Conservation (phyloP, 2,329 filamentous ascomycete species). For the Colletotrichum liriopes region DNA sequence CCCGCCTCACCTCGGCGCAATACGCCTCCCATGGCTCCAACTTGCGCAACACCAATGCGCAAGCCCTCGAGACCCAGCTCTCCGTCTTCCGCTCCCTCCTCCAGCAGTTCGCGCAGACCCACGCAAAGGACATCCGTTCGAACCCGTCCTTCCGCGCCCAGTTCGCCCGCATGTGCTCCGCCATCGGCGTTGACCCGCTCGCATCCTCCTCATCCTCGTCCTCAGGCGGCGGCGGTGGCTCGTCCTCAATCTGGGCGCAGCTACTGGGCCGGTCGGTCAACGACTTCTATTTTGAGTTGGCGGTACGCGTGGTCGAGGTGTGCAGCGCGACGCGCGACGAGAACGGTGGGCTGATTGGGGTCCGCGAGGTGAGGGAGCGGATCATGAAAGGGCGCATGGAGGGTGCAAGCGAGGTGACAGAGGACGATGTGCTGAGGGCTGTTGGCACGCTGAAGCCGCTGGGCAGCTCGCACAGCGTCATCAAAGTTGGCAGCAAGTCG, state of each 20-base stretch:
- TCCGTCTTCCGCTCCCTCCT: constrained; percentile 96
- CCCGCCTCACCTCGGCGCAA: constrained; percentile 86
- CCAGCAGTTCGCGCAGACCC: constrained; percentile 94
- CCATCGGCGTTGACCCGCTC: constrained; percentile 95
- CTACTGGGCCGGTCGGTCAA: constrained; percentile 92
- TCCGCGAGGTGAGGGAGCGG: constrained; percentile 84
- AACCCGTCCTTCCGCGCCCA: constrained; percentile 96
- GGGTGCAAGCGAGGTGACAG: constrained; percentile 84
- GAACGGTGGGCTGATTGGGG: constrained; percentile 92
- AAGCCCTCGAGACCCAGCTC: constrained; percentile 91
- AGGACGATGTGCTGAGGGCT: constrained; percentile 93
- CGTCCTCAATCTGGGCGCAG: constrained; percentile 89
- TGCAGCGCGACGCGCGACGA: constrained; percentile 89
- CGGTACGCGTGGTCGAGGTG: constrained; percentile 94
- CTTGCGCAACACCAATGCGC: constrained; percentile 87
- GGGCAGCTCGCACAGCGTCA: constrained; percentile 88
- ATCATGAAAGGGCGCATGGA: constrained; percentile 82
- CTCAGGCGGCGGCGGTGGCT: constrained; percentile 61
- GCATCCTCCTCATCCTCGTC: constrained; percentile 65
- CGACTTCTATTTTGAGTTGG: constrained; percentile 98
- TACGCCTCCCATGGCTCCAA: constrained; percentile 92
- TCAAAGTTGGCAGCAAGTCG: constrained; percentile 85
- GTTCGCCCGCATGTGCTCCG: constrained; percentile 98
- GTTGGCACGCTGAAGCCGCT: constrained; percentile 90
- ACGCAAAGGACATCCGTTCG: constrained; percentile 95